Percentiles rank a stretch among this genome's conserved stretches.
Conservation (phyloP, 345 rosid genomes). For the Brassica napus region Da-Ae NC_063447.1:54386501-54387000, state of each 20-base stretch:
- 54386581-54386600: slow-evolving; percentile 98
- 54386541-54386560: slow-evolving; percentile 94
- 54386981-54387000: slow-evolving; percentile 94
- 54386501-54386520: slow-evolving; percentile 61
- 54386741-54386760: slow-evolving; percentile 50
- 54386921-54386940: not conserved
- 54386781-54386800: not conserved
- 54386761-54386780: not conserved
- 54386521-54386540: slow-evolving; percentile 90
- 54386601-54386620: slow-evolving; percentile 49
- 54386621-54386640: not conserved
- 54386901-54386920: not conserved
- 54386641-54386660: slow-evolving; percentile 2
- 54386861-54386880: slow-evolving; percentile 5
- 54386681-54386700: slow-evolving; percentile 10
- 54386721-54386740: slow-evolving; percentile 82
- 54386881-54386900: not conserved
- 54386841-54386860: not conserved
- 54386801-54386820: not conserved
- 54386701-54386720: slow-evolving; percentile 92
- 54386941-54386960: slow-evolving; percentile 59
- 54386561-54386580: slow-evolving; percentile 85
- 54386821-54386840: slow-evolving; percentile 6
- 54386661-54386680: not conserved
- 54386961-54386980: slow-evolving; percentile 91